phyloP scores from a whole-genome alignment of 2,329 filamentous ascomycete species.

The Pseudophaeomoniella oleicola region DNA sequence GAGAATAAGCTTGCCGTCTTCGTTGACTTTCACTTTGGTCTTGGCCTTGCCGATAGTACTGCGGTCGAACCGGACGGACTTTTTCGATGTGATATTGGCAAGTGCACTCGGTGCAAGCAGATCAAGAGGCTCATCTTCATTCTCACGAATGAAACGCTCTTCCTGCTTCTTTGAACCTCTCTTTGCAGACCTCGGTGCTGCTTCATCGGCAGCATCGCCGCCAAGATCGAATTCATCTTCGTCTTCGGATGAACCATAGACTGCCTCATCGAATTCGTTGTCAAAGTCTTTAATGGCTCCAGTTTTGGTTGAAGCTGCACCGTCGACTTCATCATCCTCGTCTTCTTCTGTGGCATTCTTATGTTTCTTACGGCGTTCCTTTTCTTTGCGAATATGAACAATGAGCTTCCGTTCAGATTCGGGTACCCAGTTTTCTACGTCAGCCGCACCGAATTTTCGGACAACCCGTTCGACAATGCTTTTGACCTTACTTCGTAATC shows the following conservation, averaged over 20 bases:
- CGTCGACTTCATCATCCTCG: constrained; percentile 17
- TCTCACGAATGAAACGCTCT: constrained; percentile 76
- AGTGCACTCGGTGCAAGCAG: constrained; percentile 78
- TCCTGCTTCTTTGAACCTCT: constrained; percentile 40
- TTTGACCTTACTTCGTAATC: constrained; percentile 95
- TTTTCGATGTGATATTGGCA: constrained; percentile 84
- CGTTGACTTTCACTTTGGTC: constrained; percentile 25
- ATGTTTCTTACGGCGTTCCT: constrained; percentile 79
- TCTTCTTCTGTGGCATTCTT: constrained; percentile 23
- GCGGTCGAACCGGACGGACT: constrained; percentile 33
- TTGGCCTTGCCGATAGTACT: constrained; percentile 22
- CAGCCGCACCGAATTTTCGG: constrained; percentile 71
- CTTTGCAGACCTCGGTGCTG: constrained; percentile 27
- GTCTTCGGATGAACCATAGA: constrained; percentile 62
- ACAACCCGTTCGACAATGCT: constrained; percentile 94
- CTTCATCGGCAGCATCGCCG: constrained; percentile 27
- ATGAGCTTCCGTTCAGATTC: constrained; percentile 82
- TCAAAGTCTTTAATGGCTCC: constrained; percentile 53
- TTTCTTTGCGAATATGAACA: constrained; percentile 86
- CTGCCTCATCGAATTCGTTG: constrained; percentile 89
- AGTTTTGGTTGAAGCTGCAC: constrained; percentile 14
- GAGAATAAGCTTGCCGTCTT: constrained; percentile 30
- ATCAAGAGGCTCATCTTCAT: constrained; percentile 65
- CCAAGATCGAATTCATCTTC: constrained; percentile 42
- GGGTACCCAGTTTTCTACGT: constrained; percentile 57